Percentiles rank a stretch among this genome's conserved stretches.
phyloP scores from a whole-genome alignment of 768 basidiomycete species.

The Hirschioporus abietinus region DNA sequence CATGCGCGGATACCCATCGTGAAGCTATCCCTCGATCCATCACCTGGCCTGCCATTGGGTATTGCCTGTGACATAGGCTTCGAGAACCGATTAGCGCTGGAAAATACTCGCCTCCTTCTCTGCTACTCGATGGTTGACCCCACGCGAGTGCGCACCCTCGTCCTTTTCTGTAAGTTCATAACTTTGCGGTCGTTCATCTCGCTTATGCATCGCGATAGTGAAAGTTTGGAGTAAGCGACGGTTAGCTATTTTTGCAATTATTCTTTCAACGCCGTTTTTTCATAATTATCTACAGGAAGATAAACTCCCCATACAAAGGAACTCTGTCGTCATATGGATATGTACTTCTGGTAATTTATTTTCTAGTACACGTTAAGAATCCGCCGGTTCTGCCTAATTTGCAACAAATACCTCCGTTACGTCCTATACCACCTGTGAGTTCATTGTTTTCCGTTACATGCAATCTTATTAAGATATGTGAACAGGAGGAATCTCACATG shows the following conservation, averaged over 20 bases:
- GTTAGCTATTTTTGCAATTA: constrained; percentile 28
- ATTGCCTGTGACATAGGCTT: constrained; percentile 99
- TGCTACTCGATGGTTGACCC: constrained; percentile 98
- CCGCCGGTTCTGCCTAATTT: constrained; percentile 95
- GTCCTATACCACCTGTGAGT: constrained; percentile 73
- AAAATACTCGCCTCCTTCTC: constrained; percentile 93
- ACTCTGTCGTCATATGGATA: constrained; percentile 97
- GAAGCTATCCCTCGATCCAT: constrained; percentile 89
- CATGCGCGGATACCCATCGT: constrained; percentile 98
- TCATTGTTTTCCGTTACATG: constrained; percentile 6
- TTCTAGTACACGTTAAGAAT: constrained; percentile 95
- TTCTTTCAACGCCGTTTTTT: constrained; percentile 8
- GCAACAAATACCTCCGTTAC: constrained; percentile 89
- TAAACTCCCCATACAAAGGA: constrained; percentile 97
- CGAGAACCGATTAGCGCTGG: constrained; percentile 93
- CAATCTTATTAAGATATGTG: constrained; percentile 13
- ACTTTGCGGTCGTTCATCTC: constrained; percentile 5
- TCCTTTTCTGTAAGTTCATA: constrained; percentile 83
- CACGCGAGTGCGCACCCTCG: constrained; percentile 86
- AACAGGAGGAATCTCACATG: constrained; percentile 74
- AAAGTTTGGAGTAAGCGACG: constrained; percentile 99
- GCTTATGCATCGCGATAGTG: constrained; percentile 42
- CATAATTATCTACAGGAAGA: constrained; percentile 55
- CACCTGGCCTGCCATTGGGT: constrained; percentile 72
- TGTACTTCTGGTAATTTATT: constrained; percentile 96